Evolutionary conservation across 805 yeast species (phyloP).

Genomic region (Ogataea paraovalis): DNA sequence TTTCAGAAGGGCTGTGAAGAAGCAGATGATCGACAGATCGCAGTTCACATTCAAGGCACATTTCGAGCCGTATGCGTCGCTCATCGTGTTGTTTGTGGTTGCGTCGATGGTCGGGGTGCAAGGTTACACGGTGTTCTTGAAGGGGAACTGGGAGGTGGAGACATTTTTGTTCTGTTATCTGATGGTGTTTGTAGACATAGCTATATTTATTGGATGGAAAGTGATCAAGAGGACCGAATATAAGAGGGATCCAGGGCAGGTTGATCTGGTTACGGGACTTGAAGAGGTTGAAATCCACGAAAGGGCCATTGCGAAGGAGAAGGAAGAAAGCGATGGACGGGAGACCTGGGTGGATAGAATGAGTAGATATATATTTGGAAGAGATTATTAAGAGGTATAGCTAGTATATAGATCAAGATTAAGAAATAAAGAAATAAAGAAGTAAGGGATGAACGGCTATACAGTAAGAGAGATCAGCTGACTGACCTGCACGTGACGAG

Average conservation of each 20-base stretch:
- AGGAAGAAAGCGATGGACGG: constrained; percentile 2
- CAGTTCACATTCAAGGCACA: constrained; percentile 50
- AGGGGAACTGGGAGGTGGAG: constrained; percentile 35
- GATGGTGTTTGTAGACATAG: constrained; percentile 38
- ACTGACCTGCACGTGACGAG: background rate
- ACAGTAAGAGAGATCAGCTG: background rate
- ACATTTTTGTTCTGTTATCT: constrained; percentile 41
- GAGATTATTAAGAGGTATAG: background rate
- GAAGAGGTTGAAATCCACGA: constrained; percentile 40
- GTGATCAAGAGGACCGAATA: constrained; percentile 35
- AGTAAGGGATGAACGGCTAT: background rate
- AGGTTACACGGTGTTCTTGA: constrained; percentile 42
- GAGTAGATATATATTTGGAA: constrained; percentile 13
- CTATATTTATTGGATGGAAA: constrained; percentile 35
- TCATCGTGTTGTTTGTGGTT: constrained; percentile 18
- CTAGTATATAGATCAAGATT: background rate
- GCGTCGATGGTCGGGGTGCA: constrained; percentile 39
- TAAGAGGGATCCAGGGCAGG: constrained; percentile 29
- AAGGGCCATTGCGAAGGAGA: constrained; percentile 2
- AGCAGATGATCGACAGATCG: constrained; percentile 45
- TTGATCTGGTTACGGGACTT: constrained; percentile 37
- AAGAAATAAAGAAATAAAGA: background rate
- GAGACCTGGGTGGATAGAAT: constrained; percentile 5
- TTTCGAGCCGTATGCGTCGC: constrained; percentile 28
- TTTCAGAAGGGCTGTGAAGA: constrained; percentile 55